Evolutionary conservation across 495 filamentous ascomycete genomes (phyloP).

Genomic region (Tuber melanosporum): DNA sequence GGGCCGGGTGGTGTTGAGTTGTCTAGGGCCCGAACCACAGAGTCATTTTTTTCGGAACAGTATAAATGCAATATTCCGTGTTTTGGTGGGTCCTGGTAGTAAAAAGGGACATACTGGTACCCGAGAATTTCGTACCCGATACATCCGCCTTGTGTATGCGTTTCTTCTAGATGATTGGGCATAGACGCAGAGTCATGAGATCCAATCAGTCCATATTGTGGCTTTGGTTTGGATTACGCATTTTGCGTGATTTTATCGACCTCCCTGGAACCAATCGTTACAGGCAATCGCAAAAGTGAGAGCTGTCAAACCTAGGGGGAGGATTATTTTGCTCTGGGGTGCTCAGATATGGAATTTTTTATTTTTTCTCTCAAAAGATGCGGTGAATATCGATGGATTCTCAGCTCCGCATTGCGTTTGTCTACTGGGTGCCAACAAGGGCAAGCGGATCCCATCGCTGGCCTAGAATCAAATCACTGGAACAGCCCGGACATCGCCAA

Average conservation of each 20-base stretch:
- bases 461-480: neutral
- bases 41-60: neutral
- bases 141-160: neutral
- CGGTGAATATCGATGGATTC: neutral
- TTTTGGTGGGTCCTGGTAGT: neutral
- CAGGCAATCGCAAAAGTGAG: neutral
- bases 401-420: neutral
- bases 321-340: neutral
- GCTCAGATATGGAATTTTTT: neutral
- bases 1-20: neutral
- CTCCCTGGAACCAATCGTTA: neutral
- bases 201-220: neutral
- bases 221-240: slow-evolving; percentile 4
- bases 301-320: neutral
- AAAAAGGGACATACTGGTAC: neutral
- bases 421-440: neutral
- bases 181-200: neutral
- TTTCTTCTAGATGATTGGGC: neutral
- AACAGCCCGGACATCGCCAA: neutral
- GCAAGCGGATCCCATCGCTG: neutral
- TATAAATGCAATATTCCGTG: neutral
- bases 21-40: neutral
- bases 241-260: slow-evolving; percentile 1
- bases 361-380: neutral
- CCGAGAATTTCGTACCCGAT: neutral